phyloP scores from a whole-genome alignment of 2,329 filamentous ascomycete genomes.

The Pseudogymnoascus sp. region DNA sequence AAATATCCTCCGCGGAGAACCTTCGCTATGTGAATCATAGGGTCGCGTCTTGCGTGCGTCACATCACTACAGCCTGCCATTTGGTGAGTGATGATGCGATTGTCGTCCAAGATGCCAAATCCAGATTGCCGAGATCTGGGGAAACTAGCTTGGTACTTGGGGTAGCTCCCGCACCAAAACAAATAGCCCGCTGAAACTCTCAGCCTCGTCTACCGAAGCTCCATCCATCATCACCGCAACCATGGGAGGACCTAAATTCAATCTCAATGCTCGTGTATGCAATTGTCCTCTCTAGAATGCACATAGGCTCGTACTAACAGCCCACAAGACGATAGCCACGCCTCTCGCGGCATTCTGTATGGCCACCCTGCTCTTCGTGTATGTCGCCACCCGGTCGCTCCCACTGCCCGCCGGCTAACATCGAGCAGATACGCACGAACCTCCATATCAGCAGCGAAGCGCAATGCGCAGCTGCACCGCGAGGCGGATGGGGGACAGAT shows the following conservation, averaged over 20 bases:
- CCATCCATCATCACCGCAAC: not conserved
- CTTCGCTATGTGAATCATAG: not conserved
- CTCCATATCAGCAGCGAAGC: constrained; percentile 57
- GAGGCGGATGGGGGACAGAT: constrained; percentile 49
- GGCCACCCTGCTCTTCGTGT: constrained; percentile 43
- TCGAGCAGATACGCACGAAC: constrained; percentile 54
- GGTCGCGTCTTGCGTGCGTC: not conserved
- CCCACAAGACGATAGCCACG: constrained; percentile 37
- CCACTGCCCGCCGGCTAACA: not conserved
- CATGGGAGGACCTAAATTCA: constrained; percentile 1
- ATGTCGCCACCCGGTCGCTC: constrained; percentile 18
- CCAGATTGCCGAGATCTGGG: constrained; percentile 1
- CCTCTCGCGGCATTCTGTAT: constrained; percentile 47
- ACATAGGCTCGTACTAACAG: not conserved
- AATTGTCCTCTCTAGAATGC: not conserved
- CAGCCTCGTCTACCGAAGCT: not conserved
- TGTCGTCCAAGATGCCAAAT: constrained; percentile 8
- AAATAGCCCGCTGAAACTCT: constrained; percentile 1
- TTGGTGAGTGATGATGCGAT: constrained; percentile 3
- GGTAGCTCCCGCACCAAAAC: not conserved
- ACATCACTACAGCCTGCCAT: not conserved
- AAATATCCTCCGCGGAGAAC: not conserved
- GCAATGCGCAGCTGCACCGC: constrained; percentile 52
- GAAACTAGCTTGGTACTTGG: not conserved
- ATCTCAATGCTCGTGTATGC: not conserved